A percentile compares a stretch with the other conserved stretches of the same genome.
phyloP scores from a whole-genome alignment of 768 basidiomycete genomes.

The Termitomyces sp. region DNA sequence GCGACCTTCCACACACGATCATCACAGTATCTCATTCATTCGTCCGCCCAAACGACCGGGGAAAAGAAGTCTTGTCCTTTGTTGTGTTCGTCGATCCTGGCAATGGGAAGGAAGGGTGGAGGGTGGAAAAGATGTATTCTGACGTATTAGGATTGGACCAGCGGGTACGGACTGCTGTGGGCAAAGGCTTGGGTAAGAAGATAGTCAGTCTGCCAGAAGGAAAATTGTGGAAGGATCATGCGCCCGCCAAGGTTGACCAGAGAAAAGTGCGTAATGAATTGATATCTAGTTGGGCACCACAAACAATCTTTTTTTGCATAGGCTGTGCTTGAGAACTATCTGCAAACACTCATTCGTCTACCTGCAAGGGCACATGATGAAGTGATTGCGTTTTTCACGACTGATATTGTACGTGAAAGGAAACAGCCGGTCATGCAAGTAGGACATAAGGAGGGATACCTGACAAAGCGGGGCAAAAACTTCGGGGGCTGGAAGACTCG shows the following conservation, averaged over 20 bases:
- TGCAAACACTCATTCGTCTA: constrained; percentile 76
- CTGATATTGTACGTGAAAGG: constrained; percentile 76
- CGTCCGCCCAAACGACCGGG: constrained; percentile 83
- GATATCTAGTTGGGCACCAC: background rate
- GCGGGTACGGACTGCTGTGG: constrained; percentile 60
- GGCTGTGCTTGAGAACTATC: constrained; percentile 78
- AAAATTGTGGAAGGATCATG: constrained; percentile 94
- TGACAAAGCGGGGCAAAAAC: constrained; percentile 95
- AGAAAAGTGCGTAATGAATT: constrained; percentile 61
- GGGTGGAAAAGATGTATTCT: constrained; percentile 89
- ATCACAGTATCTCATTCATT: constrained; percentile 74
- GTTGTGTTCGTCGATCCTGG: constrained; percentile 71
- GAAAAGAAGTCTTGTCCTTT: constrained; percentile 91
- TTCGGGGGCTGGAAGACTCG: constrained; percentile 98
- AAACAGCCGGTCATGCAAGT: constrained; percentile 72
- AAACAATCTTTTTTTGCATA: constrained; percentile 18
- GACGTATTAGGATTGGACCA: constrained; percentile 89
- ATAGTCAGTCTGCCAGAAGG: constrained; percentile 84
- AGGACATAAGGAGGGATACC: constrained; percentile 90
- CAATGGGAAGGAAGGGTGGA: constrained; percentile 67
- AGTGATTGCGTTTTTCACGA: constrained; percentile 87
- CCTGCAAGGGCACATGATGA: constrained; percentile 86
- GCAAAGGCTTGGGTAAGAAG: constrained; percentile 70
- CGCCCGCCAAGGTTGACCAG: constrained; percentile 94
- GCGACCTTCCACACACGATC: constrained; percentile 68